Percentiles rank a stretch among this genome's conserved stretches.
Evolutionary conservation across 345 rosid species (phyloP).

Genomic region (Bruguiera sexangula): DNA sequence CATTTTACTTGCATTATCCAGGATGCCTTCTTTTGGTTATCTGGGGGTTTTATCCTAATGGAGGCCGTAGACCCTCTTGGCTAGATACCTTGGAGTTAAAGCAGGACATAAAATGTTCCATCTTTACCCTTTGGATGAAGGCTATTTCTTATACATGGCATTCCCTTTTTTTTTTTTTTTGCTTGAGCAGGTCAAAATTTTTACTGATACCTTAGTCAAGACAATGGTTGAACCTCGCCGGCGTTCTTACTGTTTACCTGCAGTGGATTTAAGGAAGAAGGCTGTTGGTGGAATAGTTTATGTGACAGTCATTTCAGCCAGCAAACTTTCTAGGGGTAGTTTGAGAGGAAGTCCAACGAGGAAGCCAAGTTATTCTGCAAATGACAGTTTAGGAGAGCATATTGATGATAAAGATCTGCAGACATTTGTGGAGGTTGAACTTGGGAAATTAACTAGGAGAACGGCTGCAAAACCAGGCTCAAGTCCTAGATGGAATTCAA

Average conservation of each 20-base stretch:
- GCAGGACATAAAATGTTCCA: neutral
- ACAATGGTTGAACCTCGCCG: slow-evolving; percentile 96
- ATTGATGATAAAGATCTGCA: slow-evolving; percentile 51
- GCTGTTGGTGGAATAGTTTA: slow-evolving; percentile 75
- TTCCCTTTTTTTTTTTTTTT: slow-evolving; percentile 2
- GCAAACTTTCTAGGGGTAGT: slow-evolving; percentile 49
- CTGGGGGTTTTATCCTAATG: too few relatives aligned
- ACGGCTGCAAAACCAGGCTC: slow-evolving; percentile 60
- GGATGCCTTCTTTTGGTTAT: too few relatives aligned
- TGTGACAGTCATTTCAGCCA: slow-evolving; percentile 73
- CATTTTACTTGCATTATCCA: too few relatives aligned
- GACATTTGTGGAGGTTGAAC: slow-evolving; percentile 92
- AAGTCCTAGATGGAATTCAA: slow-evolving; percentile 73
- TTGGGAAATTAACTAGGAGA: slow-evolving; percentile 73
- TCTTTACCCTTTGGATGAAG: neutral
- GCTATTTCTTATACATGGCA: neutral
- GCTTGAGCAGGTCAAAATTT: slow-evolving; percentile 56
- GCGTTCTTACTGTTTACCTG: slow-evolving; percentile 68
- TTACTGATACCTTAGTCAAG: slow-evolving; percentile 76
- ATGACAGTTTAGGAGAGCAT: slow-evolving; percentile 34
- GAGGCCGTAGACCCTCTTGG: too few relatives aligned
- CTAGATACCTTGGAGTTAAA: too few relatives aligned
- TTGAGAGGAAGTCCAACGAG: slow-evolving; percentile 65
- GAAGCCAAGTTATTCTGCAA: slow-evolving; percentile 29
- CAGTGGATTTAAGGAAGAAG: slow-evolving; percentile 72